Base-by-base conservation (phyloP, 2,329 filamentous ascomycete genomes). In the Phyllosticta citribraziliensis region DNA sequence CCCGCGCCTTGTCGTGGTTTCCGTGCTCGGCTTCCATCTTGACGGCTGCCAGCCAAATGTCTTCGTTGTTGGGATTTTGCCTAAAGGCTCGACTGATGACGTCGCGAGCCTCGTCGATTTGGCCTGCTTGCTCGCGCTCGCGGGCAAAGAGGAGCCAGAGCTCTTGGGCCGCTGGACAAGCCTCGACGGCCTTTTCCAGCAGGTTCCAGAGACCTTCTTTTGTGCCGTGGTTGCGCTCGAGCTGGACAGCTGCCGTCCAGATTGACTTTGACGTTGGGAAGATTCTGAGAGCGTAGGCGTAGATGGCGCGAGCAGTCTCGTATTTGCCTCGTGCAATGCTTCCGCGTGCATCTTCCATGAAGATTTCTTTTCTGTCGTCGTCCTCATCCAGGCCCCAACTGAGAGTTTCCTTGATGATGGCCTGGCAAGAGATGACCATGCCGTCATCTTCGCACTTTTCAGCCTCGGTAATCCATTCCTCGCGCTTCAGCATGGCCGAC, bases 121-220 rank as follows among this genome's bases (percentile, higher is more conserved):
- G 88, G 56, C 91, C 91, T 2, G 88, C 84, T 70, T 94, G 85
- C 89, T 91, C 94, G 71, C 92, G 96, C 77, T 97, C 94, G 74
- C 93, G 90, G 40, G 93, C 94, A 58, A 97, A 86, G 80, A 95
- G 88, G 82, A 99, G 88, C 94, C 94, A 99, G 20, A 99, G 78
- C 20, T 91, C 88, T 73, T 97, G 92, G 66, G 88, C 91, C 65
- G 90, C 88, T 1, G 94, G 93, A 67, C 93, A 97, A 8, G 91
- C 91, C 70, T 96, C 93, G 33, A 97, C 91, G 0, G 92, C 91
- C 72, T 96, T 95, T 73, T 96, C 92, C 3, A 99, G 82, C 0
- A 97, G 82, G 64, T 88, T 84, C 81, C 89, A 91, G 2, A 97
- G 78, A 17, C 88, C 86, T 64, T 96, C 90, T 68, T 87, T 89